A percentile compares a stretch with the other conserved stretches of the same genome.
phyloP scores from a whole-genome alignment of 331 rosid genomes.

The Telfairia occidentalis region DNA sequence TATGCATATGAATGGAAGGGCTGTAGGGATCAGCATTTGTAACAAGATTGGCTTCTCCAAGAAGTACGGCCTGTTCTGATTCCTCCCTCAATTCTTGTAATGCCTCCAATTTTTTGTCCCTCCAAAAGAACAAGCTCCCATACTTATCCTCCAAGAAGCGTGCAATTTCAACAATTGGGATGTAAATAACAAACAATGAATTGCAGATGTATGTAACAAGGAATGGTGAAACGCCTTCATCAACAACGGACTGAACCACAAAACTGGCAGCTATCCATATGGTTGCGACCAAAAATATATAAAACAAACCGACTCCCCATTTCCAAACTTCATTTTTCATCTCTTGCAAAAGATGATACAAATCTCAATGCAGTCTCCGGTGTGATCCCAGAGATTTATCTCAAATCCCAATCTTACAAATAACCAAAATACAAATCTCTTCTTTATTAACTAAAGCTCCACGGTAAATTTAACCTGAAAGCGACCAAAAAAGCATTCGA shows the following conservation, averaged over 20 bases:
- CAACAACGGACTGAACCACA: conserved; percentile 93
- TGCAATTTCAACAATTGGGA: conserved; percentile 78
- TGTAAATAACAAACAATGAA: conserved; percentile 75
- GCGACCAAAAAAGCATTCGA: background rate
- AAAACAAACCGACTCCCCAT: conserved; percentile 71
- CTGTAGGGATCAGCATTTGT: conserved; percentile 4
- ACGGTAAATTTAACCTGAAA: background rate
- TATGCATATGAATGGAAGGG: conserved; percentile 21
- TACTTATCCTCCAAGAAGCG: conserved; percentile 57
- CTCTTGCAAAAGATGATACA: conserved; percentile 10
- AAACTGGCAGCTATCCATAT: conserved; percentile 98
- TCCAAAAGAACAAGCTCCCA: conserved; percentile 50
- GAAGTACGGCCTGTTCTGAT: conserved; percentile 64
- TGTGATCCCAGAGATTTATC: background rate
- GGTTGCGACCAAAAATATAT: conserved; percentile 67
- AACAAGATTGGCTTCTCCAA: conserved; percentile 25
- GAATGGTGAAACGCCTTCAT: conserved; percentile 82
- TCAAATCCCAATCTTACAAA: background rate
- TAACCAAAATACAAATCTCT: background rate
- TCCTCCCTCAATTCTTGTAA: conserved; percentile 26
- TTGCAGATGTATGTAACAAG: conserved; percentile 87
- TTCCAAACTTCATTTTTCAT: conserved; percentile 50
- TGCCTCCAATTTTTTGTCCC: conserved; percentile 16
- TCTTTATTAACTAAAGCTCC: background rate
- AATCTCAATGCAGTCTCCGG: background rate